Conservation (phyloP, 257 asterid species). For the Solanum virginianum region DNA sequence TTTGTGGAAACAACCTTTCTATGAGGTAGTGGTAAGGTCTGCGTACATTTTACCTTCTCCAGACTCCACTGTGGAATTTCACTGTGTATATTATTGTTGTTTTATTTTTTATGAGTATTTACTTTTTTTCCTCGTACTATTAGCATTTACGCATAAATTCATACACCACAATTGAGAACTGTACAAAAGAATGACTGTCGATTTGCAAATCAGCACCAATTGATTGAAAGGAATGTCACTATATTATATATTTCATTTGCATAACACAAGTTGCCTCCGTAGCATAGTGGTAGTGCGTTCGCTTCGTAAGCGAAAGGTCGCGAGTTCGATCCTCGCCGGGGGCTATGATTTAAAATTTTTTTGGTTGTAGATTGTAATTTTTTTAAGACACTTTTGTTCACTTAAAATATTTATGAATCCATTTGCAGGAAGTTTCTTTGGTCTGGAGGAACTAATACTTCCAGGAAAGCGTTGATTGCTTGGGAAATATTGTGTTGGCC, state of each 20-base stretch:
- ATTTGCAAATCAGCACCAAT: neutral
- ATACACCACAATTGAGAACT: neutral
- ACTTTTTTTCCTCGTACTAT: neutral
- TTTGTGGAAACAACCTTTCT: too few relatives aligned
- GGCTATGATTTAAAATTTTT: slow-evolving; percentile 12
- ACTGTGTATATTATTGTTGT: too few relatives aligned
- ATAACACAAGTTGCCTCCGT: slow-evolving; percentile 25
- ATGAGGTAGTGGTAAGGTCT: too few relatives aligned
- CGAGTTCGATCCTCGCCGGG: slow-evolving; percentile 99
- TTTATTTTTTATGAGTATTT: neutral
- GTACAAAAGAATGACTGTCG: neutral
- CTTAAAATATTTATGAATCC: too few relatives aligned
- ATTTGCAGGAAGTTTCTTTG: too few relatives aligned
- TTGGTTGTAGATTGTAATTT: too few relatives aligned
- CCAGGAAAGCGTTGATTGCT: too few relatives aligned
- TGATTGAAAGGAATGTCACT: neutral
- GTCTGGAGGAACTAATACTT: too few relatives aligned
- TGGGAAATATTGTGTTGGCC: too few relatives aligned
- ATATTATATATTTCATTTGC: neutral
- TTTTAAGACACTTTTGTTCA: too few relatives aligned
- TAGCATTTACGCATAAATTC: neutral
- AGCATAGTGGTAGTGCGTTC: slow-evolving; percentile 99
- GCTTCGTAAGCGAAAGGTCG: slow-evolving; percentile 99
- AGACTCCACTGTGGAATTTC: too few relatives aligned
- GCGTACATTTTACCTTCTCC: too few relatives aligned